Conservation (phyloP, 345 rosid genomes). For the Eucalyptus camaldulensis region DNA sequence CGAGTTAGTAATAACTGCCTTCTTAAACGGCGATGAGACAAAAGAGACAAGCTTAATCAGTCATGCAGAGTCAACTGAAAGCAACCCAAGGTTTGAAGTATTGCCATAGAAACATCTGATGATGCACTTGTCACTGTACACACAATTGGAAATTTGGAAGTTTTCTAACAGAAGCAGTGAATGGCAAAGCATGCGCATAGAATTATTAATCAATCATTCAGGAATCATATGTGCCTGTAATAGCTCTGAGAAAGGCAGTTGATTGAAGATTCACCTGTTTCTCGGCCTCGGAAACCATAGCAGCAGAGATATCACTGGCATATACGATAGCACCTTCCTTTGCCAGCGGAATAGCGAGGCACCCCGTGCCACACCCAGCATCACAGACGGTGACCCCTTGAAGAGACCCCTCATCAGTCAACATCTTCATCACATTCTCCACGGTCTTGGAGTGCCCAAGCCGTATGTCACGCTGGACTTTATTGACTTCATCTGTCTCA, state of each 20-base stretch:
- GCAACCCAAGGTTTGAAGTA: neutral
- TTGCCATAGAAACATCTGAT: neutral
- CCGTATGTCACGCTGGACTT: constrained; percentile 74
- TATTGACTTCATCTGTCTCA: constrained; percentile 79
- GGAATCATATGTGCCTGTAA: neutral
- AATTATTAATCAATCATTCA: neutral
- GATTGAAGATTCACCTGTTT: constrained; percentile 28
- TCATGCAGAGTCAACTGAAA: neutral
- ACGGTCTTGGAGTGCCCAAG: constrained; percentile 81
- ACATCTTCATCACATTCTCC: constrained; percentile 62
- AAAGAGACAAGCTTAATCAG: neutral
- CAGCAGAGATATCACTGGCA: constrained; percentile 87
- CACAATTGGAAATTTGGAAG: neutral
- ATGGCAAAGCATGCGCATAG: neutral
- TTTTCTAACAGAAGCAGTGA: neutral
- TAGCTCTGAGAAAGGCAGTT: neutral
- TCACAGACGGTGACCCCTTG: constrained; percentile 79
- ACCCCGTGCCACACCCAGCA: constrained; percentile 89
- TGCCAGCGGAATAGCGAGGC: constrained; percentile 68
- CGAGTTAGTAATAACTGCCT: neutral
- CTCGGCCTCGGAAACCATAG: constrained; percentile 92
- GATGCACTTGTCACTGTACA: neutral
- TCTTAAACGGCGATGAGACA: neutral
- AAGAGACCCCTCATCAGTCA: constrained; percentile 63
- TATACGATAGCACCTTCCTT: constrained; percentile 80